Conservation (phyloP, 202 grass and related monocot species). For the Schoenoplectus triqueter region DNA sequence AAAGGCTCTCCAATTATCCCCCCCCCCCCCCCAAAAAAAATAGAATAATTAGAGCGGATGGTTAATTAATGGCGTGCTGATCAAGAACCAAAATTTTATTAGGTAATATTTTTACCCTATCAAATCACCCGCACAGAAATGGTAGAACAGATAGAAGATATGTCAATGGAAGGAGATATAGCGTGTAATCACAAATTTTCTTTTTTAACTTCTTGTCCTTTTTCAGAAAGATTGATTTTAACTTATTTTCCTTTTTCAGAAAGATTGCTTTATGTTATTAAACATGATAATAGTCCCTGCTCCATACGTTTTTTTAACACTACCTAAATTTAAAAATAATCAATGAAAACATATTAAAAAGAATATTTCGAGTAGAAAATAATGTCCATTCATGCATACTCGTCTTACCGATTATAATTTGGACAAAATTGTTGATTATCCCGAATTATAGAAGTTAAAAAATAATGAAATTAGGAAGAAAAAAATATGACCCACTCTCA, state of each 20-base stretch:
- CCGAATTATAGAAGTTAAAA: not conserved
- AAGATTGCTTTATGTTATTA: not conserved
- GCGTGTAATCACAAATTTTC: not conserved
- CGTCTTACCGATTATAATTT: not conserved
- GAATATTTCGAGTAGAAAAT: not conserved
- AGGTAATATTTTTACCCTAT: not conserved
- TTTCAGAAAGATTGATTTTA: not conserved
- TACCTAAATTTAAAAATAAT: not conserved
- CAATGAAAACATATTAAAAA: not conserved
- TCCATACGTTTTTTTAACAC: not conserved
- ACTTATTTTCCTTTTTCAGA: not conserved
- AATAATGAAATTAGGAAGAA: not conserved
- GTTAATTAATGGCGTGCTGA: conserved; percentile 9
- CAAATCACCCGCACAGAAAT: not conserved
- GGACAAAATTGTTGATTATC: not conserved
- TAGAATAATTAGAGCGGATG: too few relatives aligned
- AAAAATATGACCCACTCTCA: not conserved
- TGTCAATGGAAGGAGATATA: not conserved
- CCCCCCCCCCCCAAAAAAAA: not conserved
- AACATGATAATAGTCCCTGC: not conserved
- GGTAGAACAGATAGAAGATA: not conserved
- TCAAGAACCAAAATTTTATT: not conserved
- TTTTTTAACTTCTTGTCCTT: too few relatives aligned
- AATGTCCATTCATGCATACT: not conserved
- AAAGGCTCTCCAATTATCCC: not conserved